Conservation (phyloP, 805 yeast genomes). For the Saccharomyces paradoxus region DNA sequence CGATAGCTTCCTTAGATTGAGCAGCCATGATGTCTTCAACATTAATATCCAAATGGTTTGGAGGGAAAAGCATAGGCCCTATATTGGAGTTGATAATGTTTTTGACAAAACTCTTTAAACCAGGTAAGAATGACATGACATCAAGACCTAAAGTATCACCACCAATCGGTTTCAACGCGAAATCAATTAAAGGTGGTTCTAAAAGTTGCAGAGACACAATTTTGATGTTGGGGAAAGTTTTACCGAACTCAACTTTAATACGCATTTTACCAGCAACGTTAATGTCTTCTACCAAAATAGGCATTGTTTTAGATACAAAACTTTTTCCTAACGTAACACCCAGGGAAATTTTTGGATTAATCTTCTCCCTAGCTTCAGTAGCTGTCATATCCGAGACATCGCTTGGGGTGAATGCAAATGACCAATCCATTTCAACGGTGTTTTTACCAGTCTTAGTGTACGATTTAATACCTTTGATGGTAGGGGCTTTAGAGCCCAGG, state of each 20-base stretch:
- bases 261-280: conserved; percentile 64
- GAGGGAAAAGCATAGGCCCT: conserved; percentile 75
- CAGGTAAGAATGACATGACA: conserved; percentile 78
- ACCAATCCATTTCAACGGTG: conserved; percentile 77
- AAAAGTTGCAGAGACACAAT: conserved; percentile 62
- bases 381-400: conserved; percentile 80
- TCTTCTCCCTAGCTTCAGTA: conserved; percentile 57
- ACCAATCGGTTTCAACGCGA: conserved; percentile 77
- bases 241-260: conserved; percentile 52
- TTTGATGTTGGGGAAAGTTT: conserved; percentile 71
- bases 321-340: conserved; percentile 80
- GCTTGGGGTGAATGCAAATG: conserved; percentile 70
- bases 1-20: conserved; percentile 58
- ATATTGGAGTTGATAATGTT: conserved; percentile 58
- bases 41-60: conserved; percentile 68
- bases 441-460: conserved; percentile 62
- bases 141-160: conserved; percentile 84
- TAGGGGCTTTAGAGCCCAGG: conserved; percentile 73
- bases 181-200: conserved; percentile 73
- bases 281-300: conserved; percentile 77
- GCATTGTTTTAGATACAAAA: conserved; percentile 64
- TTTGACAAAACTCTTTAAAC: conserved; percentile 64
- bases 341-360: conserved; percentile 72
- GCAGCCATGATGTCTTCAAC: conserved; percentile 63
- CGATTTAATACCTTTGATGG: conserved; percentile 62